Evolutionary conservation across 768 basidiomycete species (phyloP), one percentile per base, ranked within the genome.

Genomic region (Rubroboletus pulcherrimus): DNA sequence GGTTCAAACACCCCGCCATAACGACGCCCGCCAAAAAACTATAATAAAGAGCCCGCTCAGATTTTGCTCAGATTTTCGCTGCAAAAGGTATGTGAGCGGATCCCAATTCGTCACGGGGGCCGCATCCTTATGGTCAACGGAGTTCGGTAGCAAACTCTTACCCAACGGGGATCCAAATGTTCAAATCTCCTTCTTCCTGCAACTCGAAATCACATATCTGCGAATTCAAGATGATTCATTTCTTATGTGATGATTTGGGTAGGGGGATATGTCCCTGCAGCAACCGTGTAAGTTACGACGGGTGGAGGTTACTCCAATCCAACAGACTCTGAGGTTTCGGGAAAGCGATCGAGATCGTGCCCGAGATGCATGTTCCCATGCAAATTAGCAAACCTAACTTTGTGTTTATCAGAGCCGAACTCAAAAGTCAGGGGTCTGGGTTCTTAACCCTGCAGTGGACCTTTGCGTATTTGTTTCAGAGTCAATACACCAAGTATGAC

Each of bases 1-100:
- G 84, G 44, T 87, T 91, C 72, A 65, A 79, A 19, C 81, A 87
- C 69, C 79, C 82, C 19, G 69, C 70, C 10, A 73, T 90, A 58
- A 66, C 67, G 26, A 64, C 64, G 33, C 71, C 83, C 37, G 78
- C 80, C 7, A 61, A 76, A 26, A 40, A 84, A 82, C 66, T 83
- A 88, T 65, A 63, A 68, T 38, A 89, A 83, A 63, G 65, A 74
- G 44, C 73, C 79, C n/a, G 77, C 84, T 63, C 80, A 81, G 61
- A 73, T 91, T 46, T 73, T 89, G 38, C 73, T 91, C 30, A 59
- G 63, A 56, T 63, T 52, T 40, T 85, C 83, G 11, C 70, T 93
- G n/a, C 88, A 93, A 68, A 86, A 88, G 76, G 89, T 84, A 53
- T 49, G 55, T 35, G 34, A 44, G 6, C 19, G 30, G 44, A 42